Conservation (phyloP, 2,329 filamentous ascomycete genomes). For the Exophiala lecanii-corni region DNA sequence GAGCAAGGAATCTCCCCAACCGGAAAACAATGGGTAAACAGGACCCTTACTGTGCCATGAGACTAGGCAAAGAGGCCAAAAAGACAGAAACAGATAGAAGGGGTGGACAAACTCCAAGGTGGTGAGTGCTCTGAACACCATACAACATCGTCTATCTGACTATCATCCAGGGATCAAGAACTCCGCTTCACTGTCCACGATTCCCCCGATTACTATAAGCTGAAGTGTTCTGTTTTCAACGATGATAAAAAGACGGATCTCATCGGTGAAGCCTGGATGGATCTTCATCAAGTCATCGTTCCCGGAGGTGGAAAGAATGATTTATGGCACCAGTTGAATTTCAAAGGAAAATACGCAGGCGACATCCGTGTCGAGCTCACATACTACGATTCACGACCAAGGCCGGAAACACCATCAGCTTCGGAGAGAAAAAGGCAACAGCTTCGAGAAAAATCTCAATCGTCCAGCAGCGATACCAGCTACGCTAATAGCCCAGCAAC, state of each 20-base stretch:
- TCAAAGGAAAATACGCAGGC: conserved; percentile 90
- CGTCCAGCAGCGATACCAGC: conserved; percentile 28
- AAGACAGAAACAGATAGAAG: conserved; percentile 92
- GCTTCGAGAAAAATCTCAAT: conserved; percentile 33
- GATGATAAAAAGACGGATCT: conserved; percentile 97
- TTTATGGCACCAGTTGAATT: conserved; percentile 82
- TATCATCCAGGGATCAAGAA: conserved; percentile 78
- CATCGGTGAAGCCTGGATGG: conserved; percentile 90
- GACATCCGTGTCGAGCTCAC: conserved; percentile 94
- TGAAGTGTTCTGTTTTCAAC: conserved; percentile 95
- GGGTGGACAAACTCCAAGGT: conserved; percentile 91
- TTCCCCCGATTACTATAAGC: conserved; percentile 89
- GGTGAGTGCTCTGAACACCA: conserved; percentile 54
- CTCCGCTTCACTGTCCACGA: conserved; percentile 94
- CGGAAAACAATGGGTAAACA: conserved; percentile 97
- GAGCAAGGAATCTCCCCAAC: conserved; percentile 95
- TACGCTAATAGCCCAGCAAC: conserved; percentile 33
- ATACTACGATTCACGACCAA: conserved; percentile 85
- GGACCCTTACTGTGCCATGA: conserved; percentile 91
- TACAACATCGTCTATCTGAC: conserved; percentile 12
- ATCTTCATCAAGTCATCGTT: conserved; percentile 73
- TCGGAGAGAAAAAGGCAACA: conserved; percentile 50
- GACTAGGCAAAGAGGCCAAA: conserved; percentile 93
- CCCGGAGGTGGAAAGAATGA: conserved; percentile 90
- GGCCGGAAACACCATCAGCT: conserved; percentile 61